phyloP scores from a whole-genome alignment of 2,329 filamentous ascomycete genomes.

The Ophiocordyceps polyrhachis-furcata region DNA sequence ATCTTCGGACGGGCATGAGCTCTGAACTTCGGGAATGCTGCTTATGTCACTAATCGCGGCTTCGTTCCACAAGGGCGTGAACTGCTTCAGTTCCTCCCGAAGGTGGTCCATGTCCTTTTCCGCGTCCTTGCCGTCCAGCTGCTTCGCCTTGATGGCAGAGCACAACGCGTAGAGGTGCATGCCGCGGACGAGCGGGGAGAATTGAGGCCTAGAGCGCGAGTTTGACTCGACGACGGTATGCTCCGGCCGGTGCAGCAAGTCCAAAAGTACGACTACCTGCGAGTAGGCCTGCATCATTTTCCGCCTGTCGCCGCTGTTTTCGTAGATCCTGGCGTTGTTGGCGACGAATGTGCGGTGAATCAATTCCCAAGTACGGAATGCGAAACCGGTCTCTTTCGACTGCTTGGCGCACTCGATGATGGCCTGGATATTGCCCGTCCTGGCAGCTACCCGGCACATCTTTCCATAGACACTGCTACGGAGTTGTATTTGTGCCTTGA shows the following conservation, averaged over 20 bases:
- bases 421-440: conserved; percentile 21
- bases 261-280: conserved; percentile 28
- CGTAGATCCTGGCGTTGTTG: conserved; percentile 16
- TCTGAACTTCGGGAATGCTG: conserved; percentile 8
- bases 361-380: conserved; percentile 21
- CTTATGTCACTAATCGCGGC: conserved; percentile 5
- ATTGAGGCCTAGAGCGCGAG: conserved; percentile 6
- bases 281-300: conserved; percentile 23
- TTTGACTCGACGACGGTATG: conserved; percentile 12
- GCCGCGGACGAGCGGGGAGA: conserved; percentile 12
- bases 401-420: conserved; percentile 32
- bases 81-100: conserved; percentile 11
- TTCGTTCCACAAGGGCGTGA: conserved; percentile 11
- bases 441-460: conserved; percentile 22
- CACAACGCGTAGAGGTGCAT: conserved; percentile 12
- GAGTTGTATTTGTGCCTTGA: conserved; percentile 22
- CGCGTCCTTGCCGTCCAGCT: conserved; percentile 6
- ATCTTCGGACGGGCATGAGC: conserved; percentile 7
- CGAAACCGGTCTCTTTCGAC: conserved; percentile 25
- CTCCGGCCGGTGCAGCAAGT: conserved; percentile 25
- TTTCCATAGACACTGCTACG: conserved; percentile 14
- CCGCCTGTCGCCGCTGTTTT: conserved; percentile 19
- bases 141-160: conserved; percentile 9
- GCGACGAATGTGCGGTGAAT: conserved; percentile 11
- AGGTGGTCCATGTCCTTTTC: conserved; percentile 10